A percentile compares a stretch with the other conserved stretches of the same genome.
Evolutionary conservation across 306 rosid genomes (phyloP).

Genomic region (Rosa chinensis): DNA sequence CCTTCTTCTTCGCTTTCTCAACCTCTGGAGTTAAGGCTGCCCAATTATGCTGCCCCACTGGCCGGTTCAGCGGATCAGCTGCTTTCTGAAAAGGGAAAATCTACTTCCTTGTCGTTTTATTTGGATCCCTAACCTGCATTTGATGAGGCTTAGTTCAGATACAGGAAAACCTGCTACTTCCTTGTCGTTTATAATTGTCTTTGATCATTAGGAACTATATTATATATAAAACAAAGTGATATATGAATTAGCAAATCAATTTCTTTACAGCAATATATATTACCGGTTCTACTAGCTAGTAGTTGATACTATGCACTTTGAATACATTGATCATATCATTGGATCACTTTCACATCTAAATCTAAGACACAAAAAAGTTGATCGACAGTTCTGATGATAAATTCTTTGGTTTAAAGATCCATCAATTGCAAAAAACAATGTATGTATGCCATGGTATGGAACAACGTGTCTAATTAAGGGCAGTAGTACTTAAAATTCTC

Average conservation of each 20-base stretch:
- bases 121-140: constrained; percentile 51
- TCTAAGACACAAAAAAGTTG: background rate
- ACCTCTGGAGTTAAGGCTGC: constrained; percentile 40
- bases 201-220: background rate
- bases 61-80: constrained; percentile 31
- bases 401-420: background rate
- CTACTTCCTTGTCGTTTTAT: constrained; percentile 55
- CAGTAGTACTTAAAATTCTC: background rate
- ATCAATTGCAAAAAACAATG: background rate
- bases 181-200: constrained; percentile 3
- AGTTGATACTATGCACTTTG: background rate
- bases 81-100: constrained; percentile 51
- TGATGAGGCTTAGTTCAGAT: background rate
- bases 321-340: background rate
- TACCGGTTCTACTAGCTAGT: background rate
- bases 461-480: background rate
- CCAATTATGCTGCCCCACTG: constrained; percentile 36
- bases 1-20: constrained; percentile 23
- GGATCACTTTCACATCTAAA: constrained; percentile 7
- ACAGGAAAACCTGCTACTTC: background rate
- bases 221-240: constrained; percentile 10
- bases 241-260: constrained; percentile 2
- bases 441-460: background rate
- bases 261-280: background rate
- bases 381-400: background rate